Evolutionary conservation across 805 yeast genomes (phyloP).

Genomic region (Lipomyces starkeyi): DNA sequence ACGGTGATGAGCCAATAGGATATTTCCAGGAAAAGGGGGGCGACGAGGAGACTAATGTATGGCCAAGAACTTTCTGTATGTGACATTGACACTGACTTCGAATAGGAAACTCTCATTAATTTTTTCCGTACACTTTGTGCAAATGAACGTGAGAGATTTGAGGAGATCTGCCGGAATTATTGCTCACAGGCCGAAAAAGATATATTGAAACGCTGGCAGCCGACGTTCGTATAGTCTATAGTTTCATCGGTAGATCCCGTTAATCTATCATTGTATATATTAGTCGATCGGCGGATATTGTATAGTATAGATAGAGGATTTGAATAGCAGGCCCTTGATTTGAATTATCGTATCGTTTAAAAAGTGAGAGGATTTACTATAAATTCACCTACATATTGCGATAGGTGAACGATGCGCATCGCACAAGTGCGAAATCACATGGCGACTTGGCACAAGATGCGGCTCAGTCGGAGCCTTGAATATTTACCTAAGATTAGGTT

Average conservation of each 20-base stretch:
- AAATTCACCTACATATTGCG: neutral
- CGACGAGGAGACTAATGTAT: slow-evolving; percentile 29
- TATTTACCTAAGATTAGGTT: no score
- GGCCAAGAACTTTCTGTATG: neutral
- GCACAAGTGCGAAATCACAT: no score
- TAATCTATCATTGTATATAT: slow-evolving; percentile 2
- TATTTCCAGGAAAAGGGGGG: slow-evolving; percentile 27
- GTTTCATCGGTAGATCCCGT: neutral
- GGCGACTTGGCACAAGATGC: no score
- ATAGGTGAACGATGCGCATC: no score
- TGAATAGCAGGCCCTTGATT: neutral
- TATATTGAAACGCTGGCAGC: slow-evolving; percentile 22
- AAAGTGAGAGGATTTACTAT: no score
- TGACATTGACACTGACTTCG: neutral
- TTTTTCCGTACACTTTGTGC: slow-evolving; percentile 17
- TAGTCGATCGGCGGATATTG: neutral
- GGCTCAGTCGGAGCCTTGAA: no score
- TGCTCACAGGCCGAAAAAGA: slow-evolving; percentile 20
- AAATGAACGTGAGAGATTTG: slow-evolving; percentile 17
- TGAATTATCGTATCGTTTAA: no score
- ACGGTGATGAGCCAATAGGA: slow-evolving; percentile 52
- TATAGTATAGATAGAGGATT: neutral
- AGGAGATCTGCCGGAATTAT: slow-evolving; percentile 13
- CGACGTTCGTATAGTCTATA: neutral
- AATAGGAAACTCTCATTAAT: slow-evolving; percentile 12